phyloP scores from a whole-genome alignment of 352 stramenopile species.

The Phytophthora tubulina region DNA sequence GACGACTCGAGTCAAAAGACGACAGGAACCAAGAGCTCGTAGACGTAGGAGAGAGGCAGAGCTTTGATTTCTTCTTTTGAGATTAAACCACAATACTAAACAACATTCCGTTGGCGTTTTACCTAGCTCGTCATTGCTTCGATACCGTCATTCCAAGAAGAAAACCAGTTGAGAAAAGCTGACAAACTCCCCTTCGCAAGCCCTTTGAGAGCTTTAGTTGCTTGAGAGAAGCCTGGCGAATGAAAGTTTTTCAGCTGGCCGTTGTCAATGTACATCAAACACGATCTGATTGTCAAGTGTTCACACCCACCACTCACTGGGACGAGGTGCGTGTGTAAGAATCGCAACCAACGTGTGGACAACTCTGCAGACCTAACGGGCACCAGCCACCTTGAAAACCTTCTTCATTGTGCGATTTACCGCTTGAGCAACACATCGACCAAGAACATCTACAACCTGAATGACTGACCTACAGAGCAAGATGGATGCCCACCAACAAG shows the following conservation, averaged over 20 bases:
- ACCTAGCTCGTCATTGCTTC: neutral
- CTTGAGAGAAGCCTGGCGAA: conserved; percentile 16
- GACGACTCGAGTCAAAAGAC: conserved; percentile 12
- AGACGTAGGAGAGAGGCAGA: conserved; percentile 1
- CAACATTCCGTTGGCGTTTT: neutral
- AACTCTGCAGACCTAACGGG: conserved; percentile 26
- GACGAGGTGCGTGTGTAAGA: conserved; percentile 31
- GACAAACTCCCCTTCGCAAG: conserved; percentile 16
- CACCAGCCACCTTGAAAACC: neutral
- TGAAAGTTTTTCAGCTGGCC: conserved; percentile 4
- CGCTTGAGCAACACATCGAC: conserved; percentile 24
- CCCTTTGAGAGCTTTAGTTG: neutral
- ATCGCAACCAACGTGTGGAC: conserved; percentile 24
- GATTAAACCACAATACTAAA: neutral
- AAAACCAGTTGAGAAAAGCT: conserved; percentile 26
- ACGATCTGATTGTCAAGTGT: conserved; percentile 17
- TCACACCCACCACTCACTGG: conserved; percentile 35
- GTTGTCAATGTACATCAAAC: conserved; percentile 27
- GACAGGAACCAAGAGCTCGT: conserved; percentile 17
- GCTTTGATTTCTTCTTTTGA: neutral
- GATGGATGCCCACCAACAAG: conserved; percentile 51
- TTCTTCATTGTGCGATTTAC: conserved; percentile 44
- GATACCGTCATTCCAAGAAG: conserved; percentile 5
- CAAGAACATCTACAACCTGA: conserved; percentile 13
- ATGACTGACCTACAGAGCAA: conserved; percentile 42